Percentiles rank a stretch among this genome's conserved stretches.
These are phyloP conservation scores for Neurospora sp. DNA, from an alignment of 495 filamentous ascomycete species.

Conservation along the genomic window DNA sequence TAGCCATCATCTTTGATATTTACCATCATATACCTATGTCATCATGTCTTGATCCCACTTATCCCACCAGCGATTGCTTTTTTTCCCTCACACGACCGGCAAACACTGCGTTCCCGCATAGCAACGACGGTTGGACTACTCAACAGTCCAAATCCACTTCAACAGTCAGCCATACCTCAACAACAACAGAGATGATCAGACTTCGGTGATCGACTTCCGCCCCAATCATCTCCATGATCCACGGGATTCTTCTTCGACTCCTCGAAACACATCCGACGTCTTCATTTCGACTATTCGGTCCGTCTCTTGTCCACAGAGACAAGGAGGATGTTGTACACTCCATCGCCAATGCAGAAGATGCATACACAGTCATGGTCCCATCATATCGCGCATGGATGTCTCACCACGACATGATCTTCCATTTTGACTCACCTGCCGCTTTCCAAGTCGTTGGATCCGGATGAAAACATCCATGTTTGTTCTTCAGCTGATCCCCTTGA, in stretches of 20 bases:
- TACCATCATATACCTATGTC: not conserved
- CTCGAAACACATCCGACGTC: not conserved
- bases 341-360: no score
- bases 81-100: not conserved
- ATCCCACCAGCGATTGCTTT: not conserved
- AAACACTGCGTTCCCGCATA: not conserved
- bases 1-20: not conserved
- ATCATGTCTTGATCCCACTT: not conserved
- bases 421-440: not conserved
- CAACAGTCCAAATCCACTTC: not conserved
- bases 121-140: not conserved
- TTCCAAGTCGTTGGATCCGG: not conserved
- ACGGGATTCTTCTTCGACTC: not conserved
- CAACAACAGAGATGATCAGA: not conserved
- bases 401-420: not conserved
- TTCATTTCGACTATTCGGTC: not conserved
- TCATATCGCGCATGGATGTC: no score
- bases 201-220: not conserved
- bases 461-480: not conserved
- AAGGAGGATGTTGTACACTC: not conserved
- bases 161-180: not conserved
- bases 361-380: no score
- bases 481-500: not conserved
- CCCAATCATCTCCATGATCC: not conserved
- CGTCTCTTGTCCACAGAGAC: not conserved